A percentile compares a stretch with the other conserved stretches of the same genome.
phyloP scores from a whole-genome alignment of 257 asterid species.

The Gardenia jasminoides region DNA sequence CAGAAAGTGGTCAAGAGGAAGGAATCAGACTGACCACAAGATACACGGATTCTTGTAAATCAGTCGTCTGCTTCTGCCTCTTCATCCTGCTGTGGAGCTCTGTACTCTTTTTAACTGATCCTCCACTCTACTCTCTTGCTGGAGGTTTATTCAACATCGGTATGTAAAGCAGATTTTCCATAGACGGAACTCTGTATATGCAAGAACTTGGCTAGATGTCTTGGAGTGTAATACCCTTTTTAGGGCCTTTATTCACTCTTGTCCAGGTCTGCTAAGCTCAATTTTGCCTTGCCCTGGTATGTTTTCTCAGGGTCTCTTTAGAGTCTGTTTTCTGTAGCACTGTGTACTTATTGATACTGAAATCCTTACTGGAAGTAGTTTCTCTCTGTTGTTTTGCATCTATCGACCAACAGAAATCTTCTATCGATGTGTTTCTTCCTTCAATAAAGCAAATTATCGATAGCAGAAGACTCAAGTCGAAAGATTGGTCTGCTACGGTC shows the following conservation, averaged over 20 bases:
- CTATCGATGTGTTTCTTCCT: too few species aligned
- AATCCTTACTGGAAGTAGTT: neutral
- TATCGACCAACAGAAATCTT: neutral
- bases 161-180: neutral
- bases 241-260: too few species aligned
- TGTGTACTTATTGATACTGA: neutral
- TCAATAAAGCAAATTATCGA: neutral
- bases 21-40: conserved; percentile 46
- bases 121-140: conserved; percentile 50
- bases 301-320: too few species aligned
- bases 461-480: neutral
- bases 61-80: conserved; percentile 53
- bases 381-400: neutral
- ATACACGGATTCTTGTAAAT: conserved; percentile 63
- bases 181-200: conserved; percentile 3
- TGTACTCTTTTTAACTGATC: conserved; percentile 51
- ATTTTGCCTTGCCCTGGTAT: too few species aligned
- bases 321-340: too few species aligned
- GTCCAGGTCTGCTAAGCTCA: too few species aligned
- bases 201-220: neutral
- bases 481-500: neutral
- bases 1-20: conserved; percentile 44
- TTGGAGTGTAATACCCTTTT: neutral
- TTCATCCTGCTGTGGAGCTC: conserved; percentile 50
- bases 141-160: neutral